These are phyloP conservation scores for Tulasnella sp. DNA, from an alignment of 768 basidiomycete species.

Conservation along the genomic window DNA sequence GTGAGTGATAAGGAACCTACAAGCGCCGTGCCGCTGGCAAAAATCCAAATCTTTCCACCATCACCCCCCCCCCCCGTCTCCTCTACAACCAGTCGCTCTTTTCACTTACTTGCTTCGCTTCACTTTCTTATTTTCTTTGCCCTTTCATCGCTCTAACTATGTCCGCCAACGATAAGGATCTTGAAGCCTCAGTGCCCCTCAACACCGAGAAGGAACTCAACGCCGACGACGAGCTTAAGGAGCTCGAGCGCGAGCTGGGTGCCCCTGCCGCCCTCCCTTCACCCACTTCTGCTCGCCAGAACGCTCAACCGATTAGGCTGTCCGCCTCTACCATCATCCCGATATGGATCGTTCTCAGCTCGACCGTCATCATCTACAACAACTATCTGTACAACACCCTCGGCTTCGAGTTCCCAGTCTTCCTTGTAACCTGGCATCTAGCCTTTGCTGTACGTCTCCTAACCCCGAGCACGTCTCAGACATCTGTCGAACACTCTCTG, in stretches of 20 bases:
- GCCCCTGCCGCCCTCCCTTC: background rate
- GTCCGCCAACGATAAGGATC: slow-evolving; percentile 13
- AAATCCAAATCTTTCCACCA: background rate
- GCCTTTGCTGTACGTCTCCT: slow-evolving; percentile 44
- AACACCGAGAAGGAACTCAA: background rate
- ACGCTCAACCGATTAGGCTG: slow-evolving; percentile 11
- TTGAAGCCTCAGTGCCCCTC: slow-evolving; percentile 14
- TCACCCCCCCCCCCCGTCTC: background rate
- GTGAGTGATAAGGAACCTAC: background rate
- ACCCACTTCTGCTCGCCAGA: background rate
- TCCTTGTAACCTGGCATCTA: slow-evolving; percentile 81
- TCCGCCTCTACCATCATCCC: slow-evolving; percentile 66
- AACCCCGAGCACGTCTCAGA: slow-evolving; percentile 19
- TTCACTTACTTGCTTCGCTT: background rate
- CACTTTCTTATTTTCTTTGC: too few species aligned
- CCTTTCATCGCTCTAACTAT: background rate
- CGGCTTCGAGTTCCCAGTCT: slow-evolving; percentile 82
- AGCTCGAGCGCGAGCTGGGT: slow-evolving; percentile 15
- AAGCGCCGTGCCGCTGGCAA: background rate
- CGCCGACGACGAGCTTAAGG: slow-evolving; percentile 17
- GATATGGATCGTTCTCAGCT: slow-evolving; percentile 84
- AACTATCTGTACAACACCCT: slow-evolving; percentile 77
- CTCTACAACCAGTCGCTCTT: background rate
- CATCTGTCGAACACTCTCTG: slow-evolving; percentile 3
- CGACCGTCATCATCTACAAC: slow-evolving; percentile 92